A percentile compares a stretch with the other conserved stretches of the same genome.
These are phyloP conservation scores for Stemphylium lycopersici DNA, from an alignment of 2,329 filamentous ascomycete genomes.

Conservation along the genomic window DNA sequence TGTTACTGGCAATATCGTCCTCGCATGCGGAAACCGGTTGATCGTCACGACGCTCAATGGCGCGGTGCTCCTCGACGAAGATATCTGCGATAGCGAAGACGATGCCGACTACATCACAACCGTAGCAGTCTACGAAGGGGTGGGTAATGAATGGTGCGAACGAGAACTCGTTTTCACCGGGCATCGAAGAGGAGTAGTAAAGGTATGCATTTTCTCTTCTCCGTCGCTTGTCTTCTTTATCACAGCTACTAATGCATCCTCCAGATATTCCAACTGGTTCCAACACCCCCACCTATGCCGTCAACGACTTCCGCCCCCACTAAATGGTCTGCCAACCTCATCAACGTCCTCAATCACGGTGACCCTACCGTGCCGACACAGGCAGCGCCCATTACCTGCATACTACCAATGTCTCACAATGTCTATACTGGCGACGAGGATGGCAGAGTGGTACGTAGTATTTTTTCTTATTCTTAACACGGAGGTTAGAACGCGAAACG, in stretches of 20 bases:
- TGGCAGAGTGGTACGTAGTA: slow-evolving; percentile 68
- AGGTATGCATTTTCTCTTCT: slow-evolving; percentile 52
- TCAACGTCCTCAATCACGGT: slow-evolving; percentile 81
- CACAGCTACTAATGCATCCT: neutral
- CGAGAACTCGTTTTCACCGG: slow-evolving; percentile 87
- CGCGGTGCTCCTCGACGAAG: slow-evolving; percentile 78
- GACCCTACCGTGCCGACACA: slow-evolving; percentile 61
- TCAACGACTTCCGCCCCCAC: slow-evolving; percentile 28
- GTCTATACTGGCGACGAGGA: slow-evolving; percentile 96
- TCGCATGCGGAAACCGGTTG: slow-evolving; percentile 78
- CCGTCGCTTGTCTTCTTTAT: neutral
- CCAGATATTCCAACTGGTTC: slow-evolving; percentile 63
- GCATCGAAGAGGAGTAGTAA: slow-evolving; percentile 81
- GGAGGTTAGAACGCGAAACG: too few species aligned
- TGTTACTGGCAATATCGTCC: slow-evolving; percentile 84
- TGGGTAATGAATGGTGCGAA: slow-evolving; percentile 89
- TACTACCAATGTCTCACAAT: slow-evolving; percentile 79
- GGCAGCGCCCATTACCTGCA: slow-evolving; percentile 77
- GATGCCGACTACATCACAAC: slow-evolving; percentile 72
- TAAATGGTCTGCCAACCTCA: slow-evolving; percentile 75
- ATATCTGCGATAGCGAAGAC: slow-evolving; percentile 72
- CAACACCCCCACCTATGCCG: slow-evolving; percentile 57
- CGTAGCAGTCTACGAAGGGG: slow-evolving; percentile 92
- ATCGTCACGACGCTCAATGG: slow-evolving; percentile 89
- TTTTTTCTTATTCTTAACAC: neutral